phyloP scores from a whole-genome alignment of 139 green algal genomes.

The Coelastrella sp. region DNA sequence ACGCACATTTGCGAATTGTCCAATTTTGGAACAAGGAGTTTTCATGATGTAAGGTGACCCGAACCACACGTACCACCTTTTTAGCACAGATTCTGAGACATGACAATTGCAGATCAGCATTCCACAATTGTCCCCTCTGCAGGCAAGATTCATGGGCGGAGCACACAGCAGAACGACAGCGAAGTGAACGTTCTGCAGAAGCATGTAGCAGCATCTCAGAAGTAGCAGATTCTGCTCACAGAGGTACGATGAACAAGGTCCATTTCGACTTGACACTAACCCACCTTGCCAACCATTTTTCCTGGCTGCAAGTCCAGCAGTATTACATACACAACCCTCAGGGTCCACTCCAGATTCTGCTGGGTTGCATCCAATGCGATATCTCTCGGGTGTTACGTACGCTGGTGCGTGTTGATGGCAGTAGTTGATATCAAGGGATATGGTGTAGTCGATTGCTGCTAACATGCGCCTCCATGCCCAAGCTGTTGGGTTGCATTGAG shows the following conservation, averaged over 20 bases:
- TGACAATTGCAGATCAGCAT: neutral
- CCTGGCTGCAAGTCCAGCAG: neutral
- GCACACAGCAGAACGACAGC: neutral
- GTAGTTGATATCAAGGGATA: constrained; percentile 11
- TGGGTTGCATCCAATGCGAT: neutral
- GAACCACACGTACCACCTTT: neutral
- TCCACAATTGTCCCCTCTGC: neutral
- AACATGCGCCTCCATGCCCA: neutral
- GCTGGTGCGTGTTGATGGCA: neutral
- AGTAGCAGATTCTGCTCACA: too few species aligned
- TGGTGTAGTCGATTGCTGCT: neutral
- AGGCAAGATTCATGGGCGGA: neutral
- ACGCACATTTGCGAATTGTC: neutral
- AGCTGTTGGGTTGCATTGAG: neutral
- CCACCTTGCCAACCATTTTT: neutral
- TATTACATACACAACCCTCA: neutral
- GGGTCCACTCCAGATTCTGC: neutral
- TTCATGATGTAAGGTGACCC: neutral
- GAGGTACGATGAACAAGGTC: too few species aligned
- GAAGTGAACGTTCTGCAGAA: neutral
- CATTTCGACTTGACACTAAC: neutral
- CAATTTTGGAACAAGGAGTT: neutral
- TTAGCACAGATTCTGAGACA: neutral
- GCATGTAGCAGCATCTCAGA: too few species aligned
- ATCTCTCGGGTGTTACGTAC: neutral